Base-by-base conservation (phyloP, 2,329 filamentous ascomycete genomes). In the Magnaporthiopsis poae region DNA sequence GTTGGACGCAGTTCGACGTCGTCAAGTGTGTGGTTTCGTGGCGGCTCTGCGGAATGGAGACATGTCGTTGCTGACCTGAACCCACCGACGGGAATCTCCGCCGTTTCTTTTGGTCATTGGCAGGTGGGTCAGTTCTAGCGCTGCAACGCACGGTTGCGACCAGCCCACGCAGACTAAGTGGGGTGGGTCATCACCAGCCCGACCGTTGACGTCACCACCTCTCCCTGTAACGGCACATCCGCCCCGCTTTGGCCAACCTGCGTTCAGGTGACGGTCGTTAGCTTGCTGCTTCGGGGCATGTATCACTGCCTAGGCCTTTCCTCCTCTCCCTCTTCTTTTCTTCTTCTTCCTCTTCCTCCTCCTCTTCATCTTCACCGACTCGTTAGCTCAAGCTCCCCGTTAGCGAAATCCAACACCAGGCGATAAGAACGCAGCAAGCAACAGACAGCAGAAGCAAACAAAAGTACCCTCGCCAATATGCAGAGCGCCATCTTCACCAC, bases 401-500 rank as follows among this genome's bases (percentile, higher is more conserved):
- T 7, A 46, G 39, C 39, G 39, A 46, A 15, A 46, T 18, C 3
- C 39, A 9, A 46, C 11, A 46, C 39, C 15, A 52, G 18, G 5
- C 39, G 5, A 21, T 5, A 52, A 52, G 39, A 18, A 52, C 31
- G 39, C 39, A 56, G 8, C 46, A n/a, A 52, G 46, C 46, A n/a
- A 56, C 5, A 56, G n/a, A 21, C 9, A 56, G n/a, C 46, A 56
- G 46, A 56, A 56, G 5, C 7, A 56, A 56, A 11, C 7, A 36
- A 11, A 36, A 36, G 2, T 12, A 12, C 46, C 21, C 18, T 18
- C 46, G n/a, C 9, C 46, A 56, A 56, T 1, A 56, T 56, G 46
- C 46, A 56, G 46, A 56, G 21, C 62, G 69, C 67, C 13, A 61
- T 75, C 71, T 70, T 81, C 69, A 73, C 77, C 29, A 68, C 61